Evolutionary conservation across 2,329 filamentous ascomycete genomes (phyloP).

Genomic region (Calonectria multiphialidica): DNA sequence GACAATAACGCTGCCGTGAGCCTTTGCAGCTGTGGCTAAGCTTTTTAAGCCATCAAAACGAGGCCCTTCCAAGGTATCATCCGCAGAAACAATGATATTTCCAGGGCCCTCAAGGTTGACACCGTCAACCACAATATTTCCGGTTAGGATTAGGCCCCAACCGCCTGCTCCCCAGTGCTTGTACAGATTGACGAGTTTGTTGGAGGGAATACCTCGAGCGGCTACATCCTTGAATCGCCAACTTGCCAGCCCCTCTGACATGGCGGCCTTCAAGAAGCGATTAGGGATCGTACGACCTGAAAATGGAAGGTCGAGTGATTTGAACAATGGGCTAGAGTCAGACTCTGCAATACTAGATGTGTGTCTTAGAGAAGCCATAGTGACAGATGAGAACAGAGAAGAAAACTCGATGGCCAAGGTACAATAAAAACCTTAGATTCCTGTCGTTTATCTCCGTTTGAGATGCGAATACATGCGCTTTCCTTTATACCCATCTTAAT

Average conservation of each 20-base stretch:
- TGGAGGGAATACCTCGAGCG: constrained; percentile 55
- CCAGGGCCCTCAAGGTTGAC: constrained; percentile 68
- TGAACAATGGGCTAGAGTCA: background rate
- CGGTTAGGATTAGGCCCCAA: constrained; percentile 69
- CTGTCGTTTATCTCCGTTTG: too few species aligned
- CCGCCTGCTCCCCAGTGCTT: constrained; percentile 69
- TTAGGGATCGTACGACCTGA: background rate
- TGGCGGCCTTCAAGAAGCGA: background rate
- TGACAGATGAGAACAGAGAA: background rate
- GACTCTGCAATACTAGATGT: background rate
- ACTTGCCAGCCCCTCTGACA: background rate
- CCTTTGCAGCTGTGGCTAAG: constrained; percentile 66
- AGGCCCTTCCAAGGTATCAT: constrained; percentile 63
- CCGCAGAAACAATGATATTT: constrained; percentile 69
- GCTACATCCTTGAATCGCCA: background rate
- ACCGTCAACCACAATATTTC: constrained; percentile 74
- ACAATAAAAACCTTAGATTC: background rate
- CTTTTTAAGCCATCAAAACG: constrained; percentile 73
- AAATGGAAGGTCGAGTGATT: background rate
- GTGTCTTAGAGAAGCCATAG: background rate
- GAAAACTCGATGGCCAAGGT: background rate
- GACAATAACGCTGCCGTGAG: constrained; percentile 70
- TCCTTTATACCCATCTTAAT: too few species aligned
- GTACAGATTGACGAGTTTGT: constrained; percentile 65
- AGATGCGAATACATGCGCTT: too few species aligned